Conservation (phyloP, 495 filamentous ascomycete genomes). For the Penicillium subrubescens region DNA sequence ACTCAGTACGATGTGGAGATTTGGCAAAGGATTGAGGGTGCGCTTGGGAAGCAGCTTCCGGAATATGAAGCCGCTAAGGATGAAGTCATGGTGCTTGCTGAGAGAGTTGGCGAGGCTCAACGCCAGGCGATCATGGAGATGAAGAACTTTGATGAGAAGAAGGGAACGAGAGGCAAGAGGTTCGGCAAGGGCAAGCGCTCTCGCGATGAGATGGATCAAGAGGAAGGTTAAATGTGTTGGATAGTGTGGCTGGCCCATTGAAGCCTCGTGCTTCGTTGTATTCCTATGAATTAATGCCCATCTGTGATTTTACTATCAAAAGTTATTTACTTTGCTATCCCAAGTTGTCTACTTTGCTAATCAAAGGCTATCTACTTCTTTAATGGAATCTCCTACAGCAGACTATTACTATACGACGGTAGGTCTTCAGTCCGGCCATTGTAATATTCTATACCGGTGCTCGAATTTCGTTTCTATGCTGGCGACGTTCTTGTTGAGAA, state of each 20-base stretch:
- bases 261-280: background rate
- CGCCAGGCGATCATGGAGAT: constrained; percentile 77
- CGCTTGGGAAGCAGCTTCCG: constrained; percentile 72
- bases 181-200: constrained; percentile 62
- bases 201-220: constrained; percentile 81
- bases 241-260: constrained; percentile 17
- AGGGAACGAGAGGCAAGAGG: constrained; percentile 64
- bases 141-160: constrained; percentile 79
- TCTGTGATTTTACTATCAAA: constrained; percentile 3
- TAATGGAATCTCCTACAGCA: background rate
- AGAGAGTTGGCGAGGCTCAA: constrained; percentile 82
- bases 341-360: too few relatives aligned
- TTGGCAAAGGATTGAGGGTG: constrained; percentile 79
- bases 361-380: too few relatives aligned
- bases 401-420: too few relatives aligned
- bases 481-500: too few relatives aligned
- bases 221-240: constrained; percentile 54
- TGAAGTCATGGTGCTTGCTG: constrained; percentile 82
- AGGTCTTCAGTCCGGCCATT: too few relatives aligned
- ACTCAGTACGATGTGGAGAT: constrained; percentile 94
- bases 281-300: constrained; percentile 10
- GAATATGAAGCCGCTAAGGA: constrained; percentile 73
- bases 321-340: background rate
- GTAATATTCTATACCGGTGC: too few relatives aligned
- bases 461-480: too few relatives aligned